Percentiles rank a stretch among this genome's conserved stretches.
These are phyloP conservation scores for Amanita pallidorosea DNA, from an alignment of 768 basidiomycete genomes.

Conservation along the genomic window DNA sequence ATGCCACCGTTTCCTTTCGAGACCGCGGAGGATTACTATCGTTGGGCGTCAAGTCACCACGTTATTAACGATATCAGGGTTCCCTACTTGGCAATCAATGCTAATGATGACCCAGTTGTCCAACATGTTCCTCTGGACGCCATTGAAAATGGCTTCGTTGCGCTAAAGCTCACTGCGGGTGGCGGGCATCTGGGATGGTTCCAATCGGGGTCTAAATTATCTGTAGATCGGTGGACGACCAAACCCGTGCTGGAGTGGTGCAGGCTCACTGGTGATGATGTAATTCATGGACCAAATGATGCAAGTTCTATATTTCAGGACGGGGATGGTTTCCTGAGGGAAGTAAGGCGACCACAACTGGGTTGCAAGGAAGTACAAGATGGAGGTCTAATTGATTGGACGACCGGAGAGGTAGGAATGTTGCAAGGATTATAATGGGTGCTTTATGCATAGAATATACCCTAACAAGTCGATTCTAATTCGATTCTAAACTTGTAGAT, in stretches of 20 bases:
- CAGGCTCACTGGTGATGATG: constrained; percentile 40
- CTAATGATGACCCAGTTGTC: constrained; percentile 72
- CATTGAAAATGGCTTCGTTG: constrained; percentile 40
- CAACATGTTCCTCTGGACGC: constrained; percentile 48
- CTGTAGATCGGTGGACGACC: constrained; percentile 53
- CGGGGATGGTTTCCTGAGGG: constrained; percentile 50
- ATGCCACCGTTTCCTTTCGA: constrained; percentile 41
- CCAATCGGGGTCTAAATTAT: constrained; percentile 30
- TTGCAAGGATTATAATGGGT: constrained; percentile 45
- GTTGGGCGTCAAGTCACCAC: constrained; percentile 48
- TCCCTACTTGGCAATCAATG: constrained; percentile 67
- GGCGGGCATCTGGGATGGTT: constrained; percentile 88
- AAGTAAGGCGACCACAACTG: constrained; percentile 42
- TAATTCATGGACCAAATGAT: constrained; percentile 25
- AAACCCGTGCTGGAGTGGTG: constrained; percentile 68
- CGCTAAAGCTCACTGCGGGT: constrained; percentile 47
- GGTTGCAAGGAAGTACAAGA: constrained; percentile 50
- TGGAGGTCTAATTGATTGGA: constrained; percentile 41
- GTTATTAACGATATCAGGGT: constrained; percentile 49
- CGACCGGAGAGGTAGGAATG: constrained; percentile 41
- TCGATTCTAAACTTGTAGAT: no score
- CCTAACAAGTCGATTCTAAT: background rate
- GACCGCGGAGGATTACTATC: constrained; percentile 36
- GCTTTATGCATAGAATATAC: background rate
- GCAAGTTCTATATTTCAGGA: constrained; percentile 27